Conservation (phyloP, 2,329 filamentous ascomycete species). For the Cercospora zeae-maydis region DNA sequence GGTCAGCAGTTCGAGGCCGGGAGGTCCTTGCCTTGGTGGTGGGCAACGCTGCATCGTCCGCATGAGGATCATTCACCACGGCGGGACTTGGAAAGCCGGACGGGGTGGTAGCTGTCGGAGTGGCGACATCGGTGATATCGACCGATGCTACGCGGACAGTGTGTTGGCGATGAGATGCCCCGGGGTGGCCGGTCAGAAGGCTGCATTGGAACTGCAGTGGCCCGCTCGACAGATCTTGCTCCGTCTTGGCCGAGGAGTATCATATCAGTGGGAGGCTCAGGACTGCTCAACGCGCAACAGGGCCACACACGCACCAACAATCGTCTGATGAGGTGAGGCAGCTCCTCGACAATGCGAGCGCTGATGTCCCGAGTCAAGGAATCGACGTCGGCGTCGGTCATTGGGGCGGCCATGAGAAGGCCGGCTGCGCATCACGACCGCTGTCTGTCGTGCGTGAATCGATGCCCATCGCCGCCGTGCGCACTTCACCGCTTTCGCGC, state of each 20-base stretch:
- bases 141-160: constrained; percentile 20
- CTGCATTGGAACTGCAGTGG: constrained; percentile 24
- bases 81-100: constrained; percentile 1
- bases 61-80: neutral
- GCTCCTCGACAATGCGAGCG: constrained; percentile 19
- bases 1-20: constrained; percentile 5
- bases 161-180: constrained; percentile 7
- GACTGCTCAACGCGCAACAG: neutral
- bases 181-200: constrained; percentile 13
- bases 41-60: neutral
- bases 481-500: neutral
- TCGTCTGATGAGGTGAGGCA: constrained; percentile 18
- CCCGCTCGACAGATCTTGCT: constrained; percentile 15
- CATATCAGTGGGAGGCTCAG: neutral
- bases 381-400: constrained; percentile 16
- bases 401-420: neutral
- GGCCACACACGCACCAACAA: constrained; percentile 9
- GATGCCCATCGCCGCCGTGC: neutral
- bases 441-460: neutral
- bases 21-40: constrained; percentile 7
- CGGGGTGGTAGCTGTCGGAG: constrained; percentile 11
- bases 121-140: constrained; percentile 17
- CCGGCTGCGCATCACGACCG: neutral
- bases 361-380: constrained; percentile 21
- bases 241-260: neutral